A percentile compares a stretch with the other conserved stretches of the same genome.
Conservation (phyloP, 306 rosid species). For the Inga laurina region DNA sequence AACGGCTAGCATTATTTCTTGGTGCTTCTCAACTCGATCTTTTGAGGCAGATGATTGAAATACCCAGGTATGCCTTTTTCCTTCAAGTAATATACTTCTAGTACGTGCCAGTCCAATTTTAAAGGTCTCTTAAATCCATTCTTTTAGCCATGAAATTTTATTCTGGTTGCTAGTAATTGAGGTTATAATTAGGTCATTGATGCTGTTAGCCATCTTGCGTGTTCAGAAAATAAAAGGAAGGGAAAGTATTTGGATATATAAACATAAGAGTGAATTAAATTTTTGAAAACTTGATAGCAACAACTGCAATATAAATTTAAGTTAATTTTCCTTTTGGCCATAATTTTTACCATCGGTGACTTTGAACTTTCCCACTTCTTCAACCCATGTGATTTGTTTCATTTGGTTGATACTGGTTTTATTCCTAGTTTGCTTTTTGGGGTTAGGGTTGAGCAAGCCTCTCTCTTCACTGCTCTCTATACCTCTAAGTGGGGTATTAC, state of each 20-base stretch:
- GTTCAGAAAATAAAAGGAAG: neutral
- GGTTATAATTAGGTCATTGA: neutral
- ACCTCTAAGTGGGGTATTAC: no score
- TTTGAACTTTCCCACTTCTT: no score
- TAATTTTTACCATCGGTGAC: no score
- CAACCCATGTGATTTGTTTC: no score
- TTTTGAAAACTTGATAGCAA: neutral
- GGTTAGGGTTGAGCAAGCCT: no score
- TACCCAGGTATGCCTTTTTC: conserved; percentile 78
- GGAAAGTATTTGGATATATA: neutral
- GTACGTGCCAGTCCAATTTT: conserved; percentile 23
- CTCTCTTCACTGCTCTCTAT: no score
- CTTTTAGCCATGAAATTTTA: neutral
- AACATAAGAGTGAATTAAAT: neutral
- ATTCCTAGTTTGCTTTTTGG: no score
- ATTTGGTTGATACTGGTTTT: no score
- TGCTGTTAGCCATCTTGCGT: neutral
- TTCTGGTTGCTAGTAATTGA: neutral
- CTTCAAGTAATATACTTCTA: conserved; percentile 10
- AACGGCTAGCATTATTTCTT: conserved; percentile 93
- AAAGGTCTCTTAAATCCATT: neutral
- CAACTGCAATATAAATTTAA: neutral
- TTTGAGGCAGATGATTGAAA: conserved; percentile 82
- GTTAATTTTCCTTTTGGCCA: neutral
- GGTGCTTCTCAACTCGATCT: conserved; percentile 99